phyloP scores from a whole-genome alignment of 176 grass and related monocot species.

The Musa itinerans region DNA sequence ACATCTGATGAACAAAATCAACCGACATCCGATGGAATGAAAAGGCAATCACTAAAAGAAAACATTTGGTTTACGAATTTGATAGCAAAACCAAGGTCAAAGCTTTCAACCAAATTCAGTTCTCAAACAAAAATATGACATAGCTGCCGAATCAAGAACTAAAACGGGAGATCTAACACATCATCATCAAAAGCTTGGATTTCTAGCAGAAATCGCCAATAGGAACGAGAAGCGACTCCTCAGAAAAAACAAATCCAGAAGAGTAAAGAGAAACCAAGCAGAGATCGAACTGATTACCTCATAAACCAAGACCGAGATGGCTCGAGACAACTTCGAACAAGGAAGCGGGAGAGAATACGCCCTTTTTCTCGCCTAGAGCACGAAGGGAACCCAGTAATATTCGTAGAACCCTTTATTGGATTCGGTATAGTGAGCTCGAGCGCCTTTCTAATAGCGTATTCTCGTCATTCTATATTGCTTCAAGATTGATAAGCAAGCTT shows the following conservation, averaged over 20 bases:
- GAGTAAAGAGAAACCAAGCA: not conserved
- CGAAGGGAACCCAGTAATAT: not conserved
- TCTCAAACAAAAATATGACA: not conserved
- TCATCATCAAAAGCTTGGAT: not conserved
- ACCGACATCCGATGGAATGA: not conserved
- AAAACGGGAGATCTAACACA: not conserved
- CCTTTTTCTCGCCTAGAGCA: not conserved
- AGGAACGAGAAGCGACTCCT: not conserved
- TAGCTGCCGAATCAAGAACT: not conserved
- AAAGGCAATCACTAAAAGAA: not conserved
- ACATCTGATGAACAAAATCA: not conserved
- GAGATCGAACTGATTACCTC: constrained; percentile 25
- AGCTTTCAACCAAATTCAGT: not conserved
- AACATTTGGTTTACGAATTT: not conserved
- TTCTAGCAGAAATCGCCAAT: not conserved
- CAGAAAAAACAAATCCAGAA: not conserved
- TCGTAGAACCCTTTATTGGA: not conserved
- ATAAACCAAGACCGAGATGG: constrained; percentile 39
- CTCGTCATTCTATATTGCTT: not conserved
- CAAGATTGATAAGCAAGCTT: not conserved
- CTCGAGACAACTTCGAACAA: constrained; percentile 4
- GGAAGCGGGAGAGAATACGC: not conserved
- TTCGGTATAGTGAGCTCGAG: not conserved
- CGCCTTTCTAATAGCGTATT: not conserved
- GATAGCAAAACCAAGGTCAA: not conserved